phyloP scores from a whole-genome alignment of 106 monocot genomes.

The Dioscorea zingiberensis region DNA sequence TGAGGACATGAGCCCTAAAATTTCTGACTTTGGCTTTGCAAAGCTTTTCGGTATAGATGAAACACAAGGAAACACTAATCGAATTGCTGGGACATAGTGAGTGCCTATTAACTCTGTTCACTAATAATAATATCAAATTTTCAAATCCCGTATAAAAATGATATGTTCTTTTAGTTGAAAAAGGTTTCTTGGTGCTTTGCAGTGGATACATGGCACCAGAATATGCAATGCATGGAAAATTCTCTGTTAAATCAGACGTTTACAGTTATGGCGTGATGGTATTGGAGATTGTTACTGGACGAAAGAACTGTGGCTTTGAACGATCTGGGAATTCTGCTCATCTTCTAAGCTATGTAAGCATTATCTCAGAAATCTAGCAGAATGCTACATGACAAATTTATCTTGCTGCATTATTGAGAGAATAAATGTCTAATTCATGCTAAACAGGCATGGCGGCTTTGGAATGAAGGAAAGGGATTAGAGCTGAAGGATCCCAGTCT shows the following conservation, averaged over 20 bases:
- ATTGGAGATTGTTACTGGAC: conserved; percentile 21
- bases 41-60: conserved; percentile 5
- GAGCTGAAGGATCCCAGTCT: conserved; percentile 19
- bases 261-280: conserved; percentile 26
- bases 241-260: conserved; percentile 25
- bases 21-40: conserved; percentile 19
- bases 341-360: conserved; percentile 23
- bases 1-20: neutral
- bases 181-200: neutral
- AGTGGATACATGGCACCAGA: conserved; percentile 39
- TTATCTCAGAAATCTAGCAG: too few species aligned
- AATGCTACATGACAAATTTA: too few species aligned
- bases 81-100: conserved; percentile 15
- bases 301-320: conserved; percentile 10
- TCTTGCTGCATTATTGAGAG: neutral
- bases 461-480: conserved; percentile 11
- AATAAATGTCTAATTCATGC: neutral
- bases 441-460: conserved; percentile 26
- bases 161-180: too few species aligned
- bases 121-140: too few species aligned
- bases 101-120: neutral
- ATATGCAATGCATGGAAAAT: conserved; percentile 19
- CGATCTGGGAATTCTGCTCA: neutral
- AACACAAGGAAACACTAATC: conserved; percentile 7
- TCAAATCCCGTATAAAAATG: too few species aligned